Evolutionary conservation across 176 grass and related monocot species (phyloP).

Genomic region (Eleusine coracana): DNA sequence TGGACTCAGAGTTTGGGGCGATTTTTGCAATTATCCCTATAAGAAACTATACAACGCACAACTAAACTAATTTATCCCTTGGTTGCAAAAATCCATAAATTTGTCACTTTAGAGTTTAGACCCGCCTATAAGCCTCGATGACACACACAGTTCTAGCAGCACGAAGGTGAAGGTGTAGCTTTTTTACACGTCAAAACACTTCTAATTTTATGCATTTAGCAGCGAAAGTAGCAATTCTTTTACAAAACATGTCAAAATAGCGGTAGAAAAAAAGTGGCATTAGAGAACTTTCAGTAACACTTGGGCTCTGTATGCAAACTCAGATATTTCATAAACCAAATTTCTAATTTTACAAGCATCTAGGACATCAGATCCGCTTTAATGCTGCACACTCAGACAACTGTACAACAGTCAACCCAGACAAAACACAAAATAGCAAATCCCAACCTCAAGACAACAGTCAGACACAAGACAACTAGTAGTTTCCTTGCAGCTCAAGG

Average conservation of each 20-base stretch:
- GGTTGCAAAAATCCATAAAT: too few relatives aligned
- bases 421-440: neutral
- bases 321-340: neutral
- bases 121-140: too few relatives aligned
- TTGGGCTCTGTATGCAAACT: neutral
- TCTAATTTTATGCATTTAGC: too few relatives aligned
- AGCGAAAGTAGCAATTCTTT: neutral
- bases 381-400: conserved; percentile 3
- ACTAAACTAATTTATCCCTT: too few relatives aligned
- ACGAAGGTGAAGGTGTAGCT: too few relatives aligned
- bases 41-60: too few relatives aligned
- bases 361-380: neutral
- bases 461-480: neutral
- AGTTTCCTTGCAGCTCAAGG: neutral
- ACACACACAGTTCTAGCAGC: too few relatives aligned
- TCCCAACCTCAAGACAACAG: neutral
- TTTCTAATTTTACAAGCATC: conserved; percentile 7
- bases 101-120: too few relatives aligned
- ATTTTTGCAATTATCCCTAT: too few relatives aligned
- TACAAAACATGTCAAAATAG: neutral
- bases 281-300: neutral
- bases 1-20: too few relatives aligned
- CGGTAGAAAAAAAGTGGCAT: neutral
- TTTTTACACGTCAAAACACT: too few relatives aligned
- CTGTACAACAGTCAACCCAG: neutral